These are phyloP conservation scores for Mortierella sp. DNA, from an alignment of 371 early-diverging fungal genomes.

Conservation along the genomic window DNA sequence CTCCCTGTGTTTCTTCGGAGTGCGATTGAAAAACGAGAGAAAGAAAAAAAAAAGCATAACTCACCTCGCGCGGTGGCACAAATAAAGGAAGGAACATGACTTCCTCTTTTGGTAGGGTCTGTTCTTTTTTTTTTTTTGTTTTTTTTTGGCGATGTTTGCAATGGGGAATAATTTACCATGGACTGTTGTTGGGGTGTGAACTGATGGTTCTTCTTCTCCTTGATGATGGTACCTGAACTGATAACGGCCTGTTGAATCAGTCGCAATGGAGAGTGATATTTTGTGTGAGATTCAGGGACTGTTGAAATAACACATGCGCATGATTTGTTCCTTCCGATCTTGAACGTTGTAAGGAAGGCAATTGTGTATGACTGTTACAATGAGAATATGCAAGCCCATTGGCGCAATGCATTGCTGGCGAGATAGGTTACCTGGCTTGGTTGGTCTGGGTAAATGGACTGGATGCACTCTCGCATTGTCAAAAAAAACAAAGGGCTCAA, in stretches of 20 bases:
- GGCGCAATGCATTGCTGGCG: background rate
- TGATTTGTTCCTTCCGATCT: background rate
- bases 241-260: background rate
- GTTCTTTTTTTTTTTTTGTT: background rate
- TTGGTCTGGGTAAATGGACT: background rate
- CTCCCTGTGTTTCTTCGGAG: background rate
- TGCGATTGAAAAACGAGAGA: background rate
- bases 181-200: background rate
- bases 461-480: background rate
- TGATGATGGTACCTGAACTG: background rate
- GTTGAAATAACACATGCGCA: background rate
- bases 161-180: background rate
- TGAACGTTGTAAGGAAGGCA: background rate
- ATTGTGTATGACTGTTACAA: background rate
- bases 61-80: background rate
- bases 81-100: conserved; percentile 1
- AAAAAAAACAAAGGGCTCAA: background rate
- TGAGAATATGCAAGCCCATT: background rate
- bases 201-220: background rate
- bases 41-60: too few species aligned
- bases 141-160: background rate
- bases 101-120: conserved; percentile 24
- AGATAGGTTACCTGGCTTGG: background rate
- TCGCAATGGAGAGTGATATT: background rate
- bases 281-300: background rate